Conservation (phyloP, 2,329 filamentous ascomycete species). For the Claviceps quebecensis region DNA sequence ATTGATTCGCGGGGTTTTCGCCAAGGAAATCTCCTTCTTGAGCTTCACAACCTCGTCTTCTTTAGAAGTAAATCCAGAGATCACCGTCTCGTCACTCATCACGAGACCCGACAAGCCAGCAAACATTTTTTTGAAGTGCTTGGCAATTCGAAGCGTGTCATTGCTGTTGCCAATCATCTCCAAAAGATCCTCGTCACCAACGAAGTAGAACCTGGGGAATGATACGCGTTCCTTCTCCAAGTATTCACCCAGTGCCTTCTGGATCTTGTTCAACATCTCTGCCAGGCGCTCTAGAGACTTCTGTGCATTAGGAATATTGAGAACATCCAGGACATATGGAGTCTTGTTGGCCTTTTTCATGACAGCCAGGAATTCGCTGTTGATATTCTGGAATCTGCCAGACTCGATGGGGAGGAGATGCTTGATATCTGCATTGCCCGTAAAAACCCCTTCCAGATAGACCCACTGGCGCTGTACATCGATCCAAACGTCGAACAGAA, state of each 20-base stretch:
- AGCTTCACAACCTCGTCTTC: constrained; percentile 81
- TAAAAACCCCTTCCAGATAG: constrained; percentile 97
- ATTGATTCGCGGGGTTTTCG: constrained; percentile 93
- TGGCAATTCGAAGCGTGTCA: constrained; percentile 87
- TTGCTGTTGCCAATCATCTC: constrained; percentile 99
- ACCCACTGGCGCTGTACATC: constrained; percentile 99
- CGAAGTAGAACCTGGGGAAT: constrained; percentile 98
- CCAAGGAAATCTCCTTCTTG: constrained; percentile 80
- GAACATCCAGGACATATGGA: constrained; percentile 86
- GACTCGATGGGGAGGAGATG: constrained; percentile 93
- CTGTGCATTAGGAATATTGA: constrained; percentile 90
- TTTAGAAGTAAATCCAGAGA: constrained; percentile 86
- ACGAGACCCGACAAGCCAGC: constrained; percentile 81
- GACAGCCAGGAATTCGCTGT: constrained; percentile 94
- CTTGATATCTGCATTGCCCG: constrained; percentile 97
- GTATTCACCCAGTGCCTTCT: constrained; percentile 96
- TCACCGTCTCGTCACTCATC: constrained; percentile 76
- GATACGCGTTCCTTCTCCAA: constrained; percentile 94
- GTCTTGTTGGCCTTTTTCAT: constrained; percentile 99
- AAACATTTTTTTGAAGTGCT: constrained; percentile 99
- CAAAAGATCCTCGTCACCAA: constrained; percentile 92
- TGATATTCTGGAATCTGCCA: constrained; percentile 96
- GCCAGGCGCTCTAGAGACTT: constrained; percentile 90
- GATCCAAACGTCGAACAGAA: constrained; percentile 98
- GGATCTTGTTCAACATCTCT: constrained; percentile 97